These are phyloP conservation scores for Periconia digitata DNA, from an alignment of 2,329 filamentous ascomycete genomes.

Conservation along the genomic window DNA sequence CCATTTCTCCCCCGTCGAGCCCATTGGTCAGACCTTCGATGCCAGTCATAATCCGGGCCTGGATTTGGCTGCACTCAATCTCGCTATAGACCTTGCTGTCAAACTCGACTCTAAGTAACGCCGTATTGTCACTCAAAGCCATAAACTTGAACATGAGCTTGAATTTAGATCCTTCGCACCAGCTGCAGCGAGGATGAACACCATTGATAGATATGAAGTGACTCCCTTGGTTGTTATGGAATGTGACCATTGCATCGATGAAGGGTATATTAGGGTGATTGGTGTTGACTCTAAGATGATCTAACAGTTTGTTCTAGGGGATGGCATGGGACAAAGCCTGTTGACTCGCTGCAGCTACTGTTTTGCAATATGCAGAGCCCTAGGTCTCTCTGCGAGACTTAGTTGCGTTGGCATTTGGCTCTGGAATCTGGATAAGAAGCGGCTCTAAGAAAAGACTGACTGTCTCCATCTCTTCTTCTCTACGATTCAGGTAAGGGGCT, in stretches of 20 bases:
- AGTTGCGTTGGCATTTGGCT: not conserved
- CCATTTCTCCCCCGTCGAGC: no score
- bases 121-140: not conserved
- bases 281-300: not conserved
- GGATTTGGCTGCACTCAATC: no score
- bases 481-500: conserved; percentile 1
- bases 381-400: no score
- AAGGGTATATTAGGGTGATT: not conserved
- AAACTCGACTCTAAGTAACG: conserved; percentile 14
- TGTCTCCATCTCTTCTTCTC: not conserved
- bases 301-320: not conserved
- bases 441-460: conserved; percentile 7
- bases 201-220: conserved; percentile 1
- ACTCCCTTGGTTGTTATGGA: not conserved
- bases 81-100: not conserved
- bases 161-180: conserved; percentile 21
- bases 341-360: not conserved
- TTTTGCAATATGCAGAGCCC: not conserved
- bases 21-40: no score
- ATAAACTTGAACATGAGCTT: conserved; percentile 22
- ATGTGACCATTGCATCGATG: conserved; percentile 5
- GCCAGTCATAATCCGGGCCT: no score
- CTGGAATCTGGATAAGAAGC: conserved; percentile 1
- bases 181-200: no score
- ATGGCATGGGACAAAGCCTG: conserved; percentile 1